phyloP scores from a whole-genome alignment of 2,329 filamentous ascomycete species.

The Trichoderma hamatum region DNA sequence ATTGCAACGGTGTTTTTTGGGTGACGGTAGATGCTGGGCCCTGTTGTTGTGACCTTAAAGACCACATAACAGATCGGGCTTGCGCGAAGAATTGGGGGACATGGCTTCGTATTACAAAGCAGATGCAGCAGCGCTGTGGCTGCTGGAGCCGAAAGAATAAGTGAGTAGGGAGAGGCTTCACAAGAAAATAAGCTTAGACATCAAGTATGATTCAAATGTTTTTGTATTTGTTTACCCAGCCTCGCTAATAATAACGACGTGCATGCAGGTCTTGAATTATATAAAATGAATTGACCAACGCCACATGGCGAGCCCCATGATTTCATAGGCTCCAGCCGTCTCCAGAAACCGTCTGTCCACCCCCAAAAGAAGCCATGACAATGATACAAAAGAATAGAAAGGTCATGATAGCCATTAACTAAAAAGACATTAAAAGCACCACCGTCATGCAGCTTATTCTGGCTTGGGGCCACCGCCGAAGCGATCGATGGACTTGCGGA shows the following conservation, averaged over 20 bases:
- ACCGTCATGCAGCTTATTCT: not conserved
- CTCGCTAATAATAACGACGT: slow-evolving; percentile 11
- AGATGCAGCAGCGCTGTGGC: not conserved
- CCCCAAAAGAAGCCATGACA: not conserved
- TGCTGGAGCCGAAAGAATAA: not conserved
- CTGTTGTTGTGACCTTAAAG: not conserved
- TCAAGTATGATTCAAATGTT: not conserved
- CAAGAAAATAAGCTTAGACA: not conserved
- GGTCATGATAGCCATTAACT: not conserved
- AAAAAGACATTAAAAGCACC: not conserved
- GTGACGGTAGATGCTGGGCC: not conserved
- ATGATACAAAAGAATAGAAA: not conserved
- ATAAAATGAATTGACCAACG: slow-evolving; percentile 2
- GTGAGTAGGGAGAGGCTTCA: not conserved
- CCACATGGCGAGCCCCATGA: slow-evolving; percentile 19
- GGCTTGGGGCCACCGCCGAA: slow-evolving; percentile 37
- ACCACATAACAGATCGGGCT: not conserved
- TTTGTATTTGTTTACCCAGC: slow-evolving; percentile 3
- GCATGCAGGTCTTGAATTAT: not conserved
- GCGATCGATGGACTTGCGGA: slow-evolving; percentile 50
- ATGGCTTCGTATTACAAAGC: not conserved
- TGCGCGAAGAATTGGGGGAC: not conserved
- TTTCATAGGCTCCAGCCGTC: slow-evolving; percentile 24
- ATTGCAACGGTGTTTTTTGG: not conserved
- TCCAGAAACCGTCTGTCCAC: slow-evolving; percentile 5